Conservation (phyloP, 768 basidiomycete genomes). For the Strobilomyces dryophilus region DNA sequence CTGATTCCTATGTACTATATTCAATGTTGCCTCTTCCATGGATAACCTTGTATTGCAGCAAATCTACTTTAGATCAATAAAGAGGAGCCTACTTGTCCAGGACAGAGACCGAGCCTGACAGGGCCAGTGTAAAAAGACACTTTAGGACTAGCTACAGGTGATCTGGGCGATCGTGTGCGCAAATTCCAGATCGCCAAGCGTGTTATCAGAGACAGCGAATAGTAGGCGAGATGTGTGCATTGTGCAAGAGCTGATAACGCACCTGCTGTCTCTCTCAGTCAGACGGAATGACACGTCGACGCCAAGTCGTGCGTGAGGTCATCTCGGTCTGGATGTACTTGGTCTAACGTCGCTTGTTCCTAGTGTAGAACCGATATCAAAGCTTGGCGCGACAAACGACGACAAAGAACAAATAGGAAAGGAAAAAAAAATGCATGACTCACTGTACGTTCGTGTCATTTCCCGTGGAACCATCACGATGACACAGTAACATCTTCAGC, state of each 20-base stretch:
- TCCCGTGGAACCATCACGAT: too few relatives aligned
- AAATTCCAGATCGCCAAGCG: slow-evolving; percentile 60
- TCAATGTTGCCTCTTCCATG: neutral
- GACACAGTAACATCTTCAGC: too few relatives aligned
- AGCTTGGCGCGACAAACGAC: slow-evolving; percentile 40
- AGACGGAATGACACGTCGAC: slow-evolving; percentile 81
- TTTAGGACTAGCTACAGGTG: too few relatives aligned
- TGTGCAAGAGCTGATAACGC: slow-evolving; percentile 15
- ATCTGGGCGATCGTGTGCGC: slow-evolving; percentile 35
- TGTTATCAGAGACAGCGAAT: slow-evolving; percentile 33
- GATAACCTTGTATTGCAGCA: neutral
- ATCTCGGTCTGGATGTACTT: slow-evolving; percentile 63
- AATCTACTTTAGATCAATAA: too few relatives aligned
- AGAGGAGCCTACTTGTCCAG: too few relatives aligned
- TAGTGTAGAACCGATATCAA: slow-evolving; percentile 54
- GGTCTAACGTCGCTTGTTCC: slow-evolving; percentile 73
- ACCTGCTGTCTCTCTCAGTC: slow-evolving; percentile 71
- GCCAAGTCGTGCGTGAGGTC: slow-evolving; percentile 41
- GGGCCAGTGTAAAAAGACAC: too few relatives aligned
- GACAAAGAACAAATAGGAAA: too few relatives aligned
- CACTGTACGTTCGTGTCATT: too few relatives aligned
- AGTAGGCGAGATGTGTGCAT: too few relatives aligned
- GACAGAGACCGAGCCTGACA: too few relatives aligned
- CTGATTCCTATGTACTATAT: neutral
- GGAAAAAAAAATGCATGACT: too few relatives aligned